A percentile compares a stretch with the other conserved stretches of the same genome.
Evolutionary conservation across 306 rosid genomes (phyloP).

Genomic region (Comarum palustre): DNA sequence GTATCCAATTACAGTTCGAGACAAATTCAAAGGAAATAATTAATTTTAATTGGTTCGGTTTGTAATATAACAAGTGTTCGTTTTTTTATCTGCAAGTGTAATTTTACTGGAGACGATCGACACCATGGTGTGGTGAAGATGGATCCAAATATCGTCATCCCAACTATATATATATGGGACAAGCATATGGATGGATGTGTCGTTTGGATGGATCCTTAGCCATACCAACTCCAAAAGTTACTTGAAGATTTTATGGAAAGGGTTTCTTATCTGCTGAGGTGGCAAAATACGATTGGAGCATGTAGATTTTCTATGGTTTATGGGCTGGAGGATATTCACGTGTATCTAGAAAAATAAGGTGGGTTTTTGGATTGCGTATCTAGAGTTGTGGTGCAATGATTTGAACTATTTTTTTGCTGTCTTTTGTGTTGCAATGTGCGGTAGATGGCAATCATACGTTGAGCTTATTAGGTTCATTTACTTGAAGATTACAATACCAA

Average conservation of each 20-base stretch:
- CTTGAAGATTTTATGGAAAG: constrained; percentile 25
- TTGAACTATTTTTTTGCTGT: constrained; percentile 63
- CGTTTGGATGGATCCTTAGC: constrained; percentile 38
- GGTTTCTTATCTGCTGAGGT: constrained; percentile 67
- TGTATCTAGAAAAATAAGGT: constrained; percentile 48
- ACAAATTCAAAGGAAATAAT: too few species aligned
- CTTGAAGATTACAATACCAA: constrained; percentile 36
- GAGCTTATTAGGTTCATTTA: constrained; percentile 52
- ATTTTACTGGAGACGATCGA: too few species aligned
- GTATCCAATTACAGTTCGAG: too few species aligned
- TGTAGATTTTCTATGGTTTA: constrained; percentile 55
- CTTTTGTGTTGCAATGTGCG: constrained; percentile 52
- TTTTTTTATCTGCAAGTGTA: too few species aligned
- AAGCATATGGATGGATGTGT: constrained; percentile 27
- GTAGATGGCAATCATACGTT: constrained; percentile 62
- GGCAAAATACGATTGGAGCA: constrained; percentile 32
- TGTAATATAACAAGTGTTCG: too few species aligned
- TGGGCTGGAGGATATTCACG: constrained; percentile 55
- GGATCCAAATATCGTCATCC: constrained; percentile 14
- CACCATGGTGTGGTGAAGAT: not conserved
- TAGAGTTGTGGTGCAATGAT: constrained; percentile 48
- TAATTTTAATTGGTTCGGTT: too few species aligned
- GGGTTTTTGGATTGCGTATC: constrained; percentile 35
- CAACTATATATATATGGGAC: constrained; percentile 34
- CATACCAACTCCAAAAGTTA: constrained; percentile 31